A percentile compares a stretch with the other conserved stretches of the same genome.
These are phyloP conservation scores for Venturia pyrina DNA, from an alignment of 2,329 filamentous ascomycete species.

Conservation along the genomic window DNA sequence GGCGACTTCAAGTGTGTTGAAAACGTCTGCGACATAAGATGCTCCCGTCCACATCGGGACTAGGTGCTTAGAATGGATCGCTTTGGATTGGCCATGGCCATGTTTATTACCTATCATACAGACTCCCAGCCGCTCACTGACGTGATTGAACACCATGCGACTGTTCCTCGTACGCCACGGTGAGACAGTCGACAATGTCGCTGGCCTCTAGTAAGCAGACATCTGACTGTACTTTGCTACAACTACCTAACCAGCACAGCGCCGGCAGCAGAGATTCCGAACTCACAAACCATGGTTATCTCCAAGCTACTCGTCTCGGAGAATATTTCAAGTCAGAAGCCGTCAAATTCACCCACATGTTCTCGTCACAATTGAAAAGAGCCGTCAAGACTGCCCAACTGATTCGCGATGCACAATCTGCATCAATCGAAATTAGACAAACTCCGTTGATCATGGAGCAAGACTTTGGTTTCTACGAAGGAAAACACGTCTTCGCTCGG, in stretches of 20 bases:
- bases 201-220: conserved; percentile 55
- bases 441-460: conserved; percentile 47
- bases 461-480: conserved; percentile 64
- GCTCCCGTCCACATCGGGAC: neutral
- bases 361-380: conserved; percentile 68
- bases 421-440: conserved; percentile 18
- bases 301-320: conserved; percentile 67
- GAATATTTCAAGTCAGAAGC: conserved; percentile 53
- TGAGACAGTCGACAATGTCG: conserved; percentile 85
- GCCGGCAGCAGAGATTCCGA: conserved; percentile 73
- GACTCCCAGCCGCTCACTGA: neutral
- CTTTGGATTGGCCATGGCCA: neutral
- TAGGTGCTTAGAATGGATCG: neutral
- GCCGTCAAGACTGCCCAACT: conserved; percentile 62
- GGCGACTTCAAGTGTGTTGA: too few species aligned
- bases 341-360: conserved; percentile 59
- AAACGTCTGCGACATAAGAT: too few species aligned
- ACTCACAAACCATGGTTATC: conserved; percentile 69
- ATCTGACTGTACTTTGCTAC: neutral
- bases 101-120: neutral
- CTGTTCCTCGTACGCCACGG: conserved; percentile 77
- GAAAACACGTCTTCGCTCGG: conserved; percentile 43
- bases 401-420: conserved; percentile 46
- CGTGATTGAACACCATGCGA: conserved; percentile 35
- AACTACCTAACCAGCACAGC: conserved; percentile 33